Evolutionary conservation across 805 yeast genomes (phyloP), one percentile per base, ranked within the genome.

Genomic region (Lipomyces mesembrius): DNA sequence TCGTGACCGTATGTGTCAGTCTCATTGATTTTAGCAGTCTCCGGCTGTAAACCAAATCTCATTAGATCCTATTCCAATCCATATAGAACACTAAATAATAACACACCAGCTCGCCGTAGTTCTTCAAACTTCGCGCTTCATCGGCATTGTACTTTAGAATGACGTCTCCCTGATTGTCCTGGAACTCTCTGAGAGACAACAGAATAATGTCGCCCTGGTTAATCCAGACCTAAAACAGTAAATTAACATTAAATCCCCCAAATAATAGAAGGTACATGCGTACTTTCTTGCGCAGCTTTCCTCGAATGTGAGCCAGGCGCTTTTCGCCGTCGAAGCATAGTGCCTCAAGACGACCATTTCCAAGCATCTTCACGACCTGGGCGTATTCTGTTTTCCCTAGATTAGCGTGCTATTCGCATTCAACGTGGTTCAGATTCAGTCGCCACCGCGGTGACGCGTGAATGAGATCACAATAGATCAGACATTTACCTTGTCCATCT

Each of bases 261-360:
- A 12, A 20, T 14, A 17, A 60, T 14, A 27, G 29, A 32, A 8
- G 34, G 34, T 17, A 43, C 12, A 12, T 22, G 49, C 65, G 17
- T 69, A 95, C 99, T 87, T 94, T 95, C 89, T 95, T 95, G 86
- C 99, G 91, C 82, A 95, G 86, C 79, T 95, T 95, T 76, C 99
- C 99, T 85, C 99, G 91, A 77, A 95, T 95, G 78, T 94, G 99
- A 22, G 97, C 99, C 87, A 92, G 86, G 84, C 99, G 88, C 79
- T 88, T 91, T 74, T 84, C 83, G 72, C 97, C 97, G 77, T 95
- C 99, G 77, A 95, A 95, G 83, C 99, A 95, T 60, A 88, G 80
- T 63, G 97, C 97, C 79, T 93, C 97, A 64, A 95, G 89, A 81
- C 99, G 88, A 72, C 99, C 98, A 78, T 93, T 93, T 79, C 99